Evolutionary conservation across 305 asterid genomes (phyloP).

Genomic region (Nicotiana rustica): DNA sequence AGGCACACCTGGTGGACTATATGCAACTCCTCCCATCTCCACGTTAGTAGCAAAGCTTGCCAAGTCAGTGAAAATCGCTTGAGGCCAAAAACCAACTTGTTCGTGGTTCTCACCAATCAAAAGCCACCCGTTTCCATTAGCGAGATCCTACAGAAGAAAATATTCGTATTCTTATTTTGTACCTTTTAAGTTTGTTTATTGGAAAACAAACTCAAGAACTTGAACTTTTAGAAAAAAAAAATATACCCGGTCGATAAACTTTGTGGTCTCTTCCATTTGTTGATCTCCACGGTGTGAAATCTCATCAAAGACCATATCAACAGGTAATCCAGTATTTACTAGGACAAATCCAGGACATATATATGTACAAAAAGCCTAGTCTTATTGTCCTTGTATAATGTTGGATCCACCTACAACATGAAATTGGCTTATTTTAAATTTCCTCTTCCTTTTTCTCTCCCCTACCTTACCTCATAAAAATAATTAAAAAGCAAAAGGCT

Average conservation of each 20-base stretch:
- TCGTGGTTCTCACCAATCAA: background rate
- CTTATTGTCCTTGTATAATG: background rate
- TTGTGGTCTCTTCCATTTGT: background rate
- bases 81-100: background rate
- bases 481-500: no score
- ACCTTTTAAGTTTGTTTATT: background rate
- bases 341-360: background rate
- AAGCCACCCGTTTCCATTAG: background rate
- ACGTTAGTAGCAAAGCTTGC: background rate
- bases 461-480: no score
- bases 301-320: background rate
- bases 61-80: background rate
- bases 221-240: background rate
- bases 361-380: background rate
- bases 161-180: background rate
- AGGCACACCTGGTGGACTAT: background rate
- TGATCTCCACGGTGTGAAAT: background rate
- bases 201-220: background rate
- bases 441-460: no score
- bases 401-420: background rate
- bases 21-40: background rate
- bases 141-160: background rate
- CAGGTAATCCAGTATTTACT: background rate
- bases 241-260: background rate
- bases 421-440: background rate